phyloP scores from a whole-genome alignment of 495 filamentous ascomycete species.

The Aeminium ludgeri region DNA sequence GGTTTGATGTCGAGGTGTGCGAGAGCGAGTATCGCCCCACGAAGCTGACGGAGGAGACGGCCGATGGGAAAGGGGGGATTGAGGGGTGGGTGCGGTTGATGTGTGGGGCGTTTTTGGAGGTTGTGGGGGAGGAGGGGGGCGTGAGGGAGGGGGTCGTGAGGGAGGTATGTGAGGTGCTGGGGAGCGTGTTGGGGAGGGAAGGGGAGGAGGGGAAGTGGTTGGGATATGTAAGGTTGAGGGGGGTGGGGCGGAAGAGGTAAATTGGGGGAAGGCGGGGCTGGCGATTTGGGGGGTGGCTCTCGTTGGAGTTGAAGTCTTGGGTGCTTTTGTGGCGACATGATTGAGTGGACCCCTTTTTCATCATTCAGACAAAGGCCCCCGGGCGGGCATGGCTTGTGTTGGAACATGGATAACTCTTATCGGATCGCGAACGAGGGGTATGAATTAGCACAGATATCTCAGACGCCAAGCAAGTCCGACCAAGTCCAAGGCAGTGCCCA shows the following conservation, averaged over 20 bases:
- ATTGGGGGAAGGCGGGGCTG: too few species aligned
- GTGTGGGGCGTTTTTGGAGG: conserved; percentile 39
- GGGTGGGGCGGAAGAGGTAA: conserved; percentile 35
- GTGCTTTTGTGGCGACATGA: too few species aligned
- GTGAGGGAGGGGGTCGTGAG: conserved; percentile 39
- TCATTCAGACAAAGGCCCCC: too few species aligned
- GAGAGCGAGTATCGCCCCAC: conserved; percentile 53
- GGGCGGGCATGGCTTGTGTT: too few species aligned
- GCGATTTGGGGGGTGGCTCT: too few species aligned
- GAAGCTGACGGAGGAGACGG: conserved; percentile 33
- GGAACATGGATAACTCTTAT: too few species aligned
- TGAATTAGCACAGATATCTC: too few species aligned
- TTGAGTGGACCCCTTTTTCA: too few species aligned
- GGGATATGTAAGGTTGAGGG: conserved; percentile 58
- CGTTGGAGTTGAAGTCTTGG: too few species aligned
- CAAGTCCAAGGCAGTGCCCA: too few species aligned
- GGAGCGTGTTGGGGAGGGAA: conserved; percentile 32
- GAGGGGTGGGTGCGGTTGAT: conserved; percentile 57
- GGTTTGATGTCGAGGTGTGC: conserved; percentile 42
- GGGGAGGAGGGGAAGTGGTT: conserved; percentile 45
- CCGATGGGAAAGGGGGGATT: conserved; percentile 35
- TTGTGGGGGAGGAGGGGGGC: conserved; percentile 30
- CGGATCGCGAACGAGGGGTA: too few species aligned
- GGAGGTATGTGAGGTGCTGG: conserved; percentile 36
- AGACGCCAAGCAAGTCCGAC: too few species aligned